A percentile compares a stretch with the other conserved stretches of the same genome.
Conservation (phyloP, 1,139 yeast genomes). For the Hyphopichia wangnamkhiaoensis region DNA sequence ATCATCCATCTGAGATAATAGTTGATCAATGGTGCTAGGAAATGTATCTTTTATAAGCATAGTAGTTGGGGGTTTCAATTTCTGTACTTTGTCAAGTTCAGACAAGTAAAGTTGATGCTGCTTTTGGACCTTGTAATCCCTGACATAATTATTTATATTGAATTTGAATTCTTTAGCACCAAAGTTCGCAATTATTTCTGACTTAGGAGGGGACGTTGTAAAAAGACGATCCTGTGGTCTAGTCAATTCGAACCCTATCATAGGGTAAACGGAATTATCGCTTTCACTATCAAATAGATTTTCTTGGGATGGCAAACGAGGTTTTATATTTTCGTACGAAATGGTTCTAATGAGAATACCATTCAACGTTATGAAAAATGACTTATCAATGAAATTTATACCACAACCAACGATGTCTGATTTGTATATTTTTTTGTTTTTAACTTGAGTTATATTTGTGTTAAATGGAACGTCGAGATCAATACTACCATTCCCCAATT, state of each 20-base stretch:
- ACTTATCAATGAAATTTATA: constrained; percentile 62
- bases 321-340: constrained; percentile 29
- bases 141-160: constrained; percentile 69
- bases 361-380: constrained; percentile 78
- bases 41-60: constrained; percentile 11
- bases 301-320: constrained; percentile 27
- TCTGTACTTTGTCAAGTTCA: constrained; percentile 19
- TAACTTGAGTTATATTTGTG: constrained; percentile 17
- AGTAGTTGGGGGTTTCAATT: constrained; percentile 8
- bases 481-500: constrained; percentile 33
- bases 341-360: constrained; percentile 55
- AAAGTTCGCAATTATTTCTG: constrained; percentile 61
- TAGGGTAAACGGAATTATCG: constrained; percentile 37
- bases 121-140: constrained; percentile 34
- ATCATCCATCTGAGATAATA: constrained; percentile 26
- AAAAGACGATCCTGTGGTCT: constrained; percentile 15
- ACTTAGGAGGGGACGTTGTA: constrained; percentile 11
- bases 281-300: constrained; percentile 25
- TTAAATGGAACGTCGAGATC: constrained; percentile 41
- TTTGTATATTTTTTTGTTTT: constrained; percentile 19
- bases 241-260: constrained; percentile 42
- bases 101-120: constrained; percentile 21
- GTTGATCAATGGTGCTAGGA: constrained; percentile 16
- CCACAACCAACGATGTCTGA: constrained; percentile 84
- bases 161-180: constrained; percentile 69